These are phyloP conservation scores for Pythium guiyangense DNA, from an alignment of 352 stramenopile genomes.

Conservation along the genomic window DNA sequence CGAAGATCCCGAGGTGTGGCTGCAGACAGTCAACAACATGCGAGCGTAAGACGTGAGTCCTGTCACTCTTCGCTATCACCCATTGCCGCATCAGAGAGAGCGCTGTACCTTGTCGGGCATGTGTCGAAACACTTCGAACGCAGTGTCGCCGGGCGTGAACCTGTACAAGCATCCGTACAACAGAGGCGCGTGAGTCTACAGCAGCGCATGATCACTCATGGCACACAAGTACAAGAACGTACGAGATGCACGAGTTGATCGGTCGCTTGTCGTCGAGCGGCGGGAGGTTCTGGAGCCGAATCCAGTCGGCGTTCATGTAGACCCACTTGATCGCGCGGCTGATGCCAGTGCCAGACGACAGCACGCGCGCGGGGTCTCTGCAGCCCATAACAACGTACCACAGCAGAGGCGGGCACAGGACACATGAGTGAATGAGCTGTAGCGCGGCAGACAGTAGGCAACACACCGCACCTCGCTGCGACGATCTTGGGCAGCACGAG, in stretches of 20 bases:
- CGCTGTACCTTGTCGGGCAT: constrained; percentile 75
- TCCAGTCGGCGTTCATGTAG: constrained; percentile 84
- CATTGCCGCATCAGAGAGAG: not conserved
- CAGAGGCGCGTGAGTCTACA: not conserved
- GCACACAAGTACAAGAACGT: constrained; percentile 3
- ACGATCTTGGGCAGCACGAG: constrained; percentile 76
- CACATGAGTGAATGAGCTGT: not conserved
- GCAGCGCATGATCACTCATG: not conserved
- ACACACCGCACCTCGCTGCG: constrained; percentile 24
- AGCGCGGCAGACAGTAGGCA: not conserved
- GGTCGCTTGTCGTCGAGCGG: constrained; percentile 27
- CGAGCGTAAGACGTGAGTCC: not conserved
- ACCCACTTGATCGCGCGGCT: constrained; percentile 86
- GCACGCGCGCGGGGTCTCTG: constrained; percentile 64
- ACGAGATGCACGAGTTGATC: constrained; percentile 28
- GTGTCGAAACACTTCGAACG: constrained; percentile 83
- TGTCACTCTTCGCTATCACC: not conserved
- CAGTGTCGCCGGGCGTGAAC: constrained; percentile 47
- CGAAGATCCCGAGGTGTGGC: constrained; percentile 51
- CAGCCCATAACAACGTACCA: not conserved
- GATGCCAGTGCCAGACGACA: constrained; percentile 58
- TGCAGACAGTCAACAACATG: constrained; percentile 5
- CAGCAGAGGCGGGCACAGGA: constrained; percentile 17
- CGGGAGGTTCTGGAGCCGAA: constrained; percentile 59
- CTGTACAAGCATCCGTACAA: no score